Base-by-base conservation (phyloP, 2,329 filamentous ascomycete species). In the Mariannaea elegans region DNA sequence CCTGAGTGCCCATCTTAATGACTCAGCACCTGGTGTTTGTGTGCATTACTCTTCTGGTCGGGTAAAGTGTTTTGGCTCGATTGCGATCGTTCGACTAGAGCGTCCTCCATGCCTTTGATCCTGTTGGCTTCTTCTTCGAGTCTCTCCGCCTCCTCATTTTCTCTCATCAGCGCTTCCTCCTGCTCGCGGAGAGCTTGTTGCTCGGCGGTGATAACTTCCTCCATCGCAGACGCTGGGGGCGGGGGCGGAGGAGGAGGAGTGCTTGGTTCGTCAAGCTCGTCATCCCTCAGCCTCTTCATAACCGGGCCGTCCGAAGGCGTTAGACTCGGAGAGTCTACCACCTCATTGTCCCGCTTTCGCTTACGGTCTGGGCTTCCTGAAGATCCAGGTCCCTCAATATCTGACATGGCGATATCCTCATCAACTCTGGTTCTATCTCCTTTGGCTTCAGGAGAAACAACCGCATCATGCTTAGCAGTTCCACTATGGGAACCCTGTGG, bases 261-360 rank as follows among this genome's bases (percentile, higher is more conserved):
- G 45, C 66, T 71, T 16, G 71, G 69, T 44, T 72, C 75, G 47
- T 78, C 76, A 31, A 60, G 59, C 19, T 81, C 80, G 12, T 81
- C 78, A 53, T 84, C 82, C 64, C 82, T 82, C 50, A 83, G 60
- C 12, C 82, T 80, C 74, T 87, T 87, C 24, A 82, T 73, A 34
- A 80, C 83, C 19, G 84, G 84, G n/a, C 81, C 80, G 65, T 89
- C 87, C 1, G 79, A 80, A 1, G 85, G 84, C 1, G 82, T 84
- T 36, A 76, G 69, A 34, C 75, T 78, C 2, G 79, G 76, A 24
- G 81, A 81, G 14, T 77, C 79, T 32, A 64, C 66, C 5, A 65
- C 64, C 34, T 76, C 73, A 1, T 68, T 67, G n/a, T 75, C 74
- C 29, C 89, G 83, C 74, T 92, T 93, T 9, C 90, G 85, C 74